phyloP scores from a whole-genome alignment of 139 green algal genomes.

The Tetratostichococcus sp. region DNA sequence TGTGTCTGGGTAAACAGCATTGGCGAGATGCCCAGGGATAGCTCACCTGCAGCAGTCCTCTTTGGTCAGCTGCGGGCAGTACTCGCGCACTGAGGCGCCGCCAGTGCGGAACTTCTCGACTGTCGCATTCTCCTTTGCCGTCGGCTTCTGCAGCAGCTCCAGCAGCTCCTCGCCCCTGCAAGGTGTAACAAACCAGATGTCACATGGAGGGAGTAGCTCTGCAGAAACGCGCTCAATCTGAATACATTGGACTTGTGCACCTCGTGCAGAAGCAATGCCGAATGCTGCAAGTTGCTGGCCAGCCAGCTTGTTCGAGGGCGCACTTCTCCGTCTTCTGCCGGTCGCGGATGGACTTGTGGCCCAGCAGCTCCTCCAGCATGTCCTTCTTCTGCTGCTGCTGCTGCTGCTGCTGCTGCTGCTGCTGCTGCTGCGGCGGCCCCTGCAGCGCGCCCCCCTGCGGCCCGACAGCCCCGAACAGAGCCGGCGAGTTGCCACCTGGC shows the following conservation, averaged over 20 bases:
- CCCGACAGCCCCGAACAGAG: no score
- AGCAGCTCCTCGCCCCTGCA: conserved; percentile 64
- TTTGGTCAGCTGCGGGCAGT: conserved; percentile 73
- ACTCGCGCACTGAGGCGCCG: conserved; percentile 58
- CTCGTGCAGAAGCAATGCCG: no score
- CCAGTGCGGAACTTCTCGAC: conserved; percentile 70
- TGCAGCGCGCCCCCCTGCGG: background rate
- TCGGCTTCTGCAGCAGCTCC: conserved; percentile 68
- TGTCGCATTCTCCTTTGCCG: conserved; percentile 51
- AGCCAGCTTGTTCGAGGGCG: no score
- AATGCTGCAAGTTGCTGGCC: no score
- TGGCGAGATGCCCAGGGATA: background rate
- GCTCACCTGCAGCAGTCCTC: conserved; percentile 60
- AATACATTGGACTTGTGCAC: no score
- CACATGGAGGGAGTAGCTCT: background rate
- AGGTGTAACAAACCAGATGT: no score
- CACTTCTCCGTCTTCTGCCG: conserved; percentile 31
- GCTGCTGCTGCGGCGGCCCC: no score
- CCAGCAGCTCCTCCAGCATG: conserved; percentile 25
- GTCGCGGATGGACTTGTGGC: conserved; percentile 21
- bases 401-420: no score
- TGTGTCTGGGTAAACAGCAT: background rate
- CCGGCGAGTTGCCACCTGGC: no score
- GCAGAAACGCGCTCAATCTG: no score
- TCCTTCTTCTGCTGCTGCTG: background rate